Conservation (phyloP, 345 rosid species). For the Alliaria petiolata region DNA sequence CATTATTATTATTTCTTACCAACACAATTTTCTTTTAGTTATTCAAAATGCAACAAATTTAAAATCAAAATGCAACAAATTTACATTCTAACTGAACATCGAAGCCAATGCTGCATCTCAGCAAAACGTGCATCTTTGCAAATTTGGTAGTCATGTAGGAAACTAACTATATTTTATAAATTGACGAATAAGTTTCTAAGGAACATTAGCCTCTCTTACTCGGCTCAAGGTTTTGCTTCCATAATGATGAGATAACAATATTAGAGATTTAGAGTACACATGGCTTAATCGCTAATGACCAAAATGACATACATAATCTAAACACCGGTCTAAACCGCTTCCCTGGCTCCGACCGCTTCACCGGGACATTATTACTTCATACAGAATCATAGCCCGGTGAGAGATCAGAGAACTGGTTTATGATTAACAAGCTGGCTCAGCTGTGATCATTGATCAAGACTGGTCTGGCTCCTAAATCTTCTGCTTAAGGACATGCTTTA, state of each 20-base stretch:
- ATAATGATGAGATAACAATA: slow-evolving; percentile 10
- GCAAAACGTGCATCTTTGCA: too few species aligned
- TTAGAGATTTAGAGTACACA: slow-evolving; percentile 30
- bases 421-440: too few species aligned
- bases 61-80: too few species aligned
- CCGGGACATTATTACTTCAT: slow-evolving; percentile 33
- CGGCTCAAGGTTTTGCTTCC: slow-evolving; percentile 20
- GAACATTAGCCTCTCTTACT: slow-evolving; percentile 14
- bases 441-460: neutral
- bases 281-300: slow-evolving; percentile 29
- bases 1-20: neutral
- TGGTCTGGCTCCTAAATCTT: slow-evolving; percentile 50
- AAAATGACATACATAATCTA: slow-evolving; percentile 20
- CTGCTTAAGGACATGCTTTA: slow-evolving; percentile 87
- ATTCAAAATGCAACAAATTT: too few species aligned
- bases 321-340: slow-evolving; percentile 2
- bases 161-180: slow-evolving; percentile 16
- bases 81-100: too few species aligned
- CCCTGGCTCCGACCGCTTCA: slow-evolving; percentile 14
- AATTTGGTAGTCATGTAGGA: neutral
- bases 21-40: neutral
- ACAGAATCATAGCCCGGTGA: slow-evolving; percentile 37
- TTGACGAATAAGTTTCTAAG: slow-evolving; percentile 20
- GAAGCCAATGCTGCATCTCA: too few species aligned
- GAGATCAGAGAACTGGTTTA: neutral